Conservation (phyloP, 305 asterid species). For the Fraxinus angustifolia region DNA sequence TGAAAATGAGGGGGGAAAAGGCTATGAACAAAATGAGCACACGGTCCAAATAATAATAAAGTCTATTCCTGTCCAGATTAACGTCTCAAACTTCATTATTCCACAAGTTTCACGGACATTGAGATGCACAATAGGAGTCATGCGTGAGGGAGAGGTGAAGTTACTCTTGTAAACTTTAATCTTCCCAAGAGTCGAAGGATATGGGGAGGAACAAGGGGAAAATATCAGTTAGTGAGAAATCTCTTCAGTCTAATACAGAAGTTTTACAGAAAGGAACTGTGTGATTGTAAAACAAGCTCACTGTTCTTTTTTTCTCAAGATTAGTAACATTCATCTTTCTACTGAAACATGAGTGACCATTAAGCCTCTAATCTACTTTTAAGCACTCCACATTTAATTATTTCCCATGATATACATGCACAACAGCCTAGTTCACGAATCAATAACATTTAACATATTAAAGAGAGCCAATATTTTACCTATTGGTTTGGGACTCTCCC, state of each 20-base stretch:
- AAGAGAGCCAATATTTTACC: constrained; percentile 33
- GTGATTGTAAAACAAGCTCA: neutral
- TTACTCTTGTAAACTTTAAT: neutral
- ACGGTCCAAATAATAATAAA: neutral
- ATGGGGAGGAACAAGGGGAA: neutral
- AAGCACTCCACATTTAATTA: neutral
- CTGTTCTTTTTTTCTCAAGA: neutral
- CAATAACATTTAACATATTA: neutral
- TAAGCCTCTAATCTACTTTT: neutral
- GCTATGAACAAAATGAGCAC: neutral
- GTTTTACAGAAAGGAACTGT: neutral
- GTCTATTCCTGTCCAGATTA: neutral
- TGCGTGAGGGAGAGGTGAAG: neutral
- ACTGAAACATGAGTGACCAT: neutral
- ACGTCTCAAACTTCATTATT: neutral
- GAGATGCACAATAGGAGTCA: neutral
- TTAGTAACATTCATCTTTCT: neutral
- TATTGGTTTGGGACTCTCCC: constrained; percentile 60
- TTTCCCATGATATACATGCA: neutral
- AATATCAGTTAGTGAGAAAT: neutral
- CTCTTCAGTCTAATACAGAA: neutral
- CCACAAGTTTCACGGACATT: neutral
- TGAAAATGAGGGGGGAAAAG: constrained; percentile 21
- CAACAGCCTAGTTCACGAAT: neutral
- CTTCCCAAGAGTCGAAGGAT: neutral